These are phyloP conservation scores for Umbilicaria muhlenbergii DNA, from an alignment of 495 filamentous ascomycete genomes.

Conservation along the genomic window DNA sequence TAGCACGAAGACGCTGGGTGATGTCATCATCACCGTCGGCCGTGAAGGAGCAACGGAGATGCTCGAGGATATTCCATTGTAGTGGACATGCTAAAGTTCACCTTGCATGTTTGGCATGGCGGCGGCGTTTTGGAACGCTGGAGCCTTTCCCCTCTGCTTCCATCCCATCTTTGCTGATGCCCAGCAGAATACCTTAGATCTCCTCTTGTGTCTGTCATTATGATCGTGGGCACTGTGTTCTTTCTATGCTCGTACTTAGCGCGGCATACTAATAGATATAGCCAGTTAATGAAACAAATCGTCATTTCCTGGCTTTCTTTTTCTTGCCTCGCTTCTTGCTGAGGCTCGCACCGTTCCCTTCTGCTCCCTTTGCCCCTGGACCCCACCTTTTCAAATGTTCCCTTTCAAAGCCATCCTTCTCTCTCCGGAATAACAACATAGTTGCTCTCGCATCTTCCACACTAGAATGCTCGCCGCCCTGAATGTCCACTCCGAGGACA, in stretches of 20 bases:
- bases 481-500: constrained; percentile 70
- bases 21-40: constrained; percentile 50
- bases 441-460: constrained; percentile 82
- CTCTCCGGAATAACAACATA: constrained; percentile 70
- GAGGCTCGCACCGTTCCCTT: constrained; percentile 15
- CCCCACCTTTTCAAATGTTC: constrained; percentile 55
- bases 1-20: constrained; percentile 49
- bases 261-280: not conserved
- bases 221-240: not conserved
- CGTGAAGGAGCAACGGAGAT: constrained; percentile 50
- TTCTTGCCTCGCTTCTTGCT: constrained; percentile 27
- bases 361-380: constrained; percentile 24
- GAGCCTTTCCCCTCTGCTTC: constrained; percentile 18
- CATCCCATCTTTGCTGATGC: constrained; percentile 2
- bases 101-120: not conserved
- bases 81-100: not conserved
- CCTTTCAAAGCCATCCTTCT: constrained; percentile 69
- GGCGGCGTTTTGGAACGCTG: not conserved
- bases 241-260: not conserved
- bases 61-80: constrained; percentile 50
- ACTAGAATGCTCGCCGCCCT: constrained; percentile 55
- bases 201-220: too few species aligned
- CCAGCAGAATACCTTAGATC: not conserved
- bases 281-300: not conserved
- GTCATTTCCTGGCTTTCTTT: constrained; percentile 32